These are phyloP conservation scores for Atractiella rhizophila DNA, from an alignment of 768 basidiomycete genomes.

Conservation along the genomic window DNA sequence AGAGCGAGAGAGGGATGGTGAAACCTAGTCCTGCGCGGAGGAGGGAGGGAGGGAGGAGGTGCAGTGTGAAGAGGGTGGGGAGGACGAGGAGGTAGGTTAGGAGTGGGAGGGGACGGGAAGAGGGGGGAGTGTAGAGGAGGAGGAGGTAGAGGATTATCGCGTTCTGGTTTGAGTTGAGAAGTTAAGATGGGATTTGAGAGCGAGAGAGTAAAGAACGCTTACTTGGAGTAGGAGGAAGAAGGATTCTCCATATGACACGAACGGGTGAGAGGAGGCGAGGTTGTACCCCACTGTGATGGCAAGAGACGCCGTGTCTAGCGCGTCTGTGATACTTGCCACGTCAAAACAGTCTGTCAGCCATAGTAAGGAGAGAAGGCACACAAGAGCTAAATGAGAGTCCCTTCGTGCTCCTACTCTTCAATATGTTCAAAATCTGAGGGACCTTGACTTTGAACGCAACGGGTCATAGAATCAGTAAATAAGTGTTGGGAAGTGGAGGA, in stretches of 20 bases:
- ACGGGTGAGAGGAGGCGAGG: constrained; percentile 58
- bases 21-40: constrained; percentile 51
- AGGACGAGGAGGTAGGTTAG: constrained; percentile 22
- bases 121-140: constrained; percentile 14
- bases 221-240: constrained; percentile 38
- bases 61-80: constrained; percentile 26
- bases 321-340: too few relatives aligned
- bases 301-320: constrained; percentile 74
- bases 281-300: constrained; percentile 76
- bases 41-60: constrained; percentile 23
- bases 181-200: too few relatives aligned
- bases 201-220: too few relatives aligned
- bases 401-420: constrained; percentile 46
- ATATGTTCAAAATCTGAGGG: constrained; percentile 64
- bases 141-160: too few relatives aligned
- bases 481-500: too few relatives aligned
- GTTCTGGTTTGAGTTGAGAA: too few relatives aligned
- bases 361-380: too few relatives aligned
- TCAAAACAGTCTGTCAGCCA: too few relatives aligned
- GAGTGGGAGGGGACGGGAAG: too few relatives aligned
- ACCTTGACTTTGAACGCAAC: constrained; percentile 93
- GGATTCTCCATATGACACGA: constrained; percentile 95
- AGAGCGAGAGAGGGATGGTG: constrained; percentile 71
- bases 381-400: constrained; percentile 70
- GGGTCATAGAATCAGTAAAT: too few relatives aligned